Percentiles rank a stretch among this genome's conserved stretches.
These are phyloP conservation scores for Lactarius pseudohatsudake DNA, from an alignment of 768 basidiomycete species.

Conservation along the genomic window DNA sequence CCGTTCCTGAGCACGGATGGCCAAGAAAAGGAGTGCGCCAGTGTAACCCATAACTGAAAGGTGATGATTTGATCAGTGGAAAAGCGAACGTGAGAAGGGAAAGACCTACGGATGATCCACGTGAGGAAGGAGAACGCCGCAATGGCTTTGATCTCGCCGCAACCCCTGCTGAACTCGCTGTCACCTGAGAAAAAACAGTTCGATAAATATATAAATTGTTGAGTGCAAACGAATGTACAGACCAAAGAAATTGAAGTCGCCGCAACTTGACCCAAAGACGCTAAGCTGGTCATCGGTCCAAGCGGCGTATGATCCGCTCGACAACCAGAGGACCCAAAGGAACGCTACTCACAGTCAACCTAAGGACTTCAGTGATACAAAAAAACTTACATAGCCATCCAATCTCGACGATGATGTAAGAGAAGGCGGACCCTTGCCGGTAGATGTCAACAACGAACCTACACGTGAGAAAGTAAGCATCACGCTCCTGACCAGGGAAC, in stretches of 20 bases:
- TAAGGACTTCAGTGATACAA: background rate
- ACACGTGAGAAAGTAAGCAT: background rate
- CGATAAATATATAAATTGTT: background rate
- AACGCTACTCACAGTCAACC: conserved; percentile 30
- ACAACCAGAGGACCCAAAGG: conserved; percentile 44
- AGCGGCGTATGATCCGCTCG: conserved; percentile 36
- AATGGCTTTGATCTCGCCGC: conserved; percentile 36
- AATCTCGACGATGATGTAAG: conserved; percentile 41
- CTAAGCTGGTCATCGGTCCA: conserved; percentile 7
- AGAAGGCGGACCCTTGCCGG: conserved; percentile 41
- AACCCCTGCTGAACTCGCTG: conserved; percentile 19
- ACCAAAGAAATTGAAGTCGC: conserved; percentile 12
- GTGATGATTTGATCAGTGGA: conserved; percentile 10
- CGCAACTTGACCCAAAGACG: conserved; percentile 13
- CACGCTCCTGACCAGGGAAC: background rate
- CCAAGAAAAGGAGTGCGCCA: conserved; percentile 31
- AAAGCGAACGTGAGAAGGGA: background rate
- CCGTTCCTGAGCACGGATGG: conserved; percentile 33
- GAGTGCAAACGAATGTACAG: background rate
- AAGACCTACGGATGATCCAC: conserved; percentile 38
- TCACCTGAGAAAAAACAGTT: background rate
- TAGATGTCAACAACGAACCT: conserved; percentile 40
- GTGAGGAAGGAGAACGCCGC: conserved; percentile 40
- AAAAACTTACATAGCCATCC: conserved; percentile 39
- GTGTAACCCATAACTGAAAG: conserved; percentile 38